These are phyloP conservation scores for Penicillium arizonense DNA, from an alignment of 495 filamentous ascomycete species.

Conservation along the genomic window DNA sequence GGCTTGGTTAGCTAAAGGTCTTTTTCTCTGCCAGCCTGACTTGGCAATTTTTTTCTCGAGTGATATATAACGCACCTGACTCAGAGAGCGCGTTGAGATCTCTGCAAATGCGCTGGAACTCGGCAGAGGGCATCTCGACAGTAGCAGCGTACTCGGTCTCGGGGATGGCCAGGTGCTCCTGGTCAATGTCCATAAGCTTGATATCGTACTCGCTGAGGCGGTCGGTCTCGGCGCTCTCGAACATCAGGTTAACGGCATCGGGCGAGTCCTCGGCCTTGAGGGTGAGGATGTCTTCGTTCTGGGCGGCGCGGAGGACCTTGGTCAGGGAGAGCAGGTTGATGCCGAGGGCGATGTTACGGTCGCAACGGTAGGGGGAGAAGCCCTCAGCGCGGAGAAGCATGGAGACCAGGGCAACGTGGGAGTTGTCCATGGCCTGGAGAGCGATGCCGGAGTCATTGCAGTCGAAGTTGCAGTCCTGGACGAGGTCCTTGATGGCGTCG, in stretches of 20 bases:
- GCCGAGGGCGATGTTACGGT: constrained; percentile 96
- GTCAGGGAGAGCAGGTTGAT: constrained; percentile 95
- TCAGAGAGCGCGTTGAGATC: constrained; percentile 91
- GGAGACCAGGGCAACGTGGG: constrained; percentile 96
- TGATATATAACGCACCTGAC: constrained; percentile 63
- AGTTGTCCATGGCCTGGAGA: constrained; percentile 99
- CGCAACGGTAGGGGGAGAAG: constrained; percentile 97
- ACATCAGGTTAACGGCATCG: constrained; percentile 91
- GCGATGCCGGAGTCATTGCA: constrained; percentile 99
- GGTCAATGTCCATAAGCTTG: constrained; percentile 99
- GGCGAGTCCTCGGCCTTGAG: constrained; percentile 97
- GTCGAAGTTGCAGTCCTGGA: constrained; percentile 99
- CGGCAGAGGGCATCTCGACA: constrained; percentile 79
- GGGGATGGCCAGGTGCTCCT: constrained; percentile 97
- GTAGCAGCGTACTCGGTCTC: constrained; percentile 97
- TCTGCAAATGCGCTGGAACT: constrained; percentile 93
- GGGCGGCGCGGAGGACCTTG: constrained; percentile 92
- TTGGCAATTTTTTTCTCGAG: neutral
- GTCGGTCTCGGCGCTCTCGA: constrained; percentile 89
- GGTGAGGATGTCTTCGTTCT: constrained; percentile 93
- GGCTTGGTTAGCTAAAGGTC: neutral
- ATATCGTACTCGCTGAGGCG: constrained; percentile 97
- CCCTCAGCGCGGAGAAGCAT: constrained; percentile 96
- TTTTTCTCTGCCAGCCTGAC: neutral
- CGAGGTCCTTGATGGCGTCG: constrained; percentile 98